Evolutionary conservation across 148 eudicot genomes (phyloP).

Genomic region (Fallopia convolvulus): DNA sequence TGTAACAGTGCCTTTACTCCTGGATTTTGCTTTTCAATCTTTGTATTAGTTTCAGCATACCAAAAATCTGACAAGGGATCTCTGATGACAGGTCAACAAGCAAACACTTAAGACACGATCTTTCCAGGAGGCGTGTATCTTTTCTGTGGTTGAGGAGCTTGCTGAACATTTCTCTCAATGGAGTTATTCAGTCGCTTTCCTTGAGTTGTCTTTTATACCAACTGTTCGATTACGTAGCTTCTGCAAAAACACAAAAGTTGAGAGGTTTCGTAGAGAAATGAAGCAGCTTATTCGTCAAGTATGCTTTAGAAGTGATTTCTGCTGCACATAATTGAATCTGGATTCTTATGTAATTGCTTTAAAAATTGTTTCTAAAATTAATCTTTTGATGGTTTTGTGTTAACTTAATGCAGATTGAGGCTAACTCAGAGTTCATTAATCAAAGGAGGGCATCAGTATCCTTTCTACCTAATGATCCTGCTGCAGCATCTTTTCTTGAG

Average conservation of each 20-base stretch:
- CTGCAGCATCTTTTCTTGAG: constrained; percentile 64
- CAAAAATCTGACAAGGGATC: constrained; percentile 7
- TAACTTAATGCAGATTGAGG: constrained; percentile 55
- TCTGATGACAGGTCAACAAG: constrained; percentile 62
- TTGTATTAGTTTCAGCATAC: constrained; percentile 1
- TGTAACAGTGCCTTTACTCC: constrained; percentile 7
- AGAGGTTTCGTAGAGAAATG: constrained; percentile 78
- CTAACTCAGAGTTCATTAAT: constrained; percentile 65
- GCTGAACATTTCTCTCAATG: constrained; percentile 89
- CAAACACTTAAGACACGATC: constrained; percentile 60
- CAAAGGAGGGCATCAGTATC: constrained; percentile 55
- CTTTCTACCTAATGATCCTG: constrained; percentile 80
- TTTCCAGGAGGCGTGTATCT: constrained; percentile 87
- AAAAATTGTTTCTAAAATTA: not conserved
- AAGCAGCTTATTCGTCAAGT: constrained; percentile 85
- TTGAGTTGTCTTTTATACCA: constrained; percentile 83
- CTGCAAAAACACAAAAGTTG: constrained; percentile 79
- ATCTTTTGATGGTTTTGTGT: not conserved
- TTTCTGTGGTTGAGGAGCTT: constrained; percentile 77
- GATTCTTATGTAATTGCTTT: not conserved
- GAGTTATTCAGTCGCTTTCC: constrained; percentile 91
- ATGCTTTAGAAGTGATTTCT: constrained; percentile 4
- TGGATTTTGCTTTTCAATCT: constrained; percentile 4
- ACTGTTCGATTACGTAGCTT: constrained; percentile 66
- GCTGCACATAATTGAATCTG: not conserved